Evolutionary conservation across 768 basidiomycete species (phyloP).

Genomic region (Cytidiella melzeri): DNA sequence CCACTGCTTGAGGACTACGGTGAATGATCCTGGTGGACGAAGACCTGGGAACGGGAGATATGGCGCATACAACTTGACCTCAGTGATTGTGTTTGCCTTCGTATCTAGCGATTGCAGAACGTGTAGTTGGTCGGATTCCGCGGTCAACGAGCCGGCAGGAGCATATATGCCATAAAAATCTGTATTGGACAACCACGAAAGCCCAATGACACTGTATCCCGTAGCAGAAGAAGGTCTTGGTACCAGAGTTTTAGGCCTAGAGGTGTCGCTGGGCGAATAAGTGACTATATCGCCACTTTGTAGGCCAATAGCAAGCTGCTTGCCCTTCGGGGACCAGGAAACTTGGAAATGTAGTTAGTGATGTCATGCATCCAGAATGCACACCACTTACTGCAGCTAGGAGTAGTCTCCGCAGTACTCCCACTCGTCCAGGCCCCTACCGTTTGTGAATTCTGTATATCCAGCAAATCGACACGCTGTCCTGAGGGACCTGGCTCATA

Average conservation of each 20-base stretch:
- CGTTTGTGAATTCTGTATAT: constrained; percentile 43
- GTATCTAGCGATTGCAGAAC: constrained; percentile 35
- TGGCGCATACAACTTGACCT: constrained; percentile 34
- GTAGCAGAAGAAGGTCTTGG: constrained; percentile 46
- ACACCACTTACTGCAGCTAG: constrained; percentile 50
- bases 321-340: constrained; percentile 84
- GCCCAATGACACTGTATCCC: constrained; percentile 40
- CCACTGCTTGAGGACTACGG: constrained; percentile 37
- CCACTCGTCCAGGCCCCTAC: constrained; percentile 51
- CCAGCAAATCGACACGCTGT: constrained; percentile 36
- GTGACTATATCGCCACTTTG: constrained; percentile 66
- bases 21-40: constrained; percentile 39
- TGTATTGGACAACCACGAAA: constrained; percentile 64
- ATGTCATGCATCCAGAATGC: background rate
- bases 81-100: constrained; percentile 32
- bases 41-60: constrained; percentile 40
- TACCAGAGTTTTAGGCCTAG: constrained; percentile 51
- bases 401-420: constrained; percentile 41
- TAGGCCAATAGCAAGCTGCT: constrained; percentile 73
- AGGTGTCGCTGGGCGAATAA: constrained; percentile 51
- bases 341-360: constrained; percentile 35
- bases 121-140: constrained; percentile 38
- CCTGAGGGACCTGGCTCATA: constrained; percentile 25
- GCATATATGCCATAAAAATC: constrained; percentile 65
- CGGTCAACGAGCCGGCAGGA: constrained; percentile 32